Evolutionary conservation across 805 yeast genomes (phyloP), one percentile per base, ranked within the genome.

Genomic region (Nakazawaea wickerhamii): DNA sequence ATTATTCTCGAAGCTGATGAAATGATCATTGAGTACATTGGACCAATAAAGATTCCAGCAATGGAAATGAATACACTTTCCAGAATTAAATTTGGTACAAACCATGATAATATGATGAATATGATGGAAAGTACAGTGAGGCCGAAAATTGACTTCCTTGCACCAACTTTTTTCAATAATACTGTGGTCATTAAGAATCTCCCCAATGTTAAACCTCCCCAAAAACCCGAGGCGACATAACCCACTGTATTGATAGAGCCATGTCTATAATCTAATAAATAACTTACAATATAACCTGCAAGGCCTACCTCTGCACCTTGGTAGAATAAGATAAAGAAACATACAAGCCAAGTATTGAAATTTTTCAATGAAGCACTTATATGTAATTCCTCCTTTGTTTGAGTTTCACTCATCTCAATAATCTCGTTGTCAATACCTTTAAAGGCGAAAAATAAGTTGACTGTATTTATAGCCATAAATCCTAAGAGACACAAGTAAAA

Each of bases 221-320:
- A 83, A 54, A 73, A 82, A n/a, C 85, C 81, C 5, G 87, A 73
- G 0, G 83, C 77, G 11, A 81, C 77, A 52, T 75, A 79, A 5
- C 88, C 83, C 54, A 77, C 74, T 17, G 64, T 55, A 2, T 64
- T 51, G 25, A 61, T 63, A 38, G 65, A 60, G 17, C 78, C 78
- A n/a, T 67, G 58, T 46, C 84, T 71, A 41, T 77, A 72, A 21
- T 70, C 73, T 35, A 78, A 64, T 41, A 84, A 60, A 52, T 72
- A 84, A 5, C 86, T 77, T 33, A 78, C 78, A 14, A 79, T 63
- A 88, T 89, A 83, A 3, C 87, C 81, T 1, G 82, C 88, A 46
- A 82, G 60, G 1, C 82, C 62, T 21, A 82, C 81, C 55, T 83
- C 90, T 2, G 78, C 73, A 5, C 90, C 91, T 50, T 81, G 74